These are phyloP conservation scores for Sicyos edulis DNA, from an alignment of 306 rosid genomes.

Conservation along the genomic window DNA sequence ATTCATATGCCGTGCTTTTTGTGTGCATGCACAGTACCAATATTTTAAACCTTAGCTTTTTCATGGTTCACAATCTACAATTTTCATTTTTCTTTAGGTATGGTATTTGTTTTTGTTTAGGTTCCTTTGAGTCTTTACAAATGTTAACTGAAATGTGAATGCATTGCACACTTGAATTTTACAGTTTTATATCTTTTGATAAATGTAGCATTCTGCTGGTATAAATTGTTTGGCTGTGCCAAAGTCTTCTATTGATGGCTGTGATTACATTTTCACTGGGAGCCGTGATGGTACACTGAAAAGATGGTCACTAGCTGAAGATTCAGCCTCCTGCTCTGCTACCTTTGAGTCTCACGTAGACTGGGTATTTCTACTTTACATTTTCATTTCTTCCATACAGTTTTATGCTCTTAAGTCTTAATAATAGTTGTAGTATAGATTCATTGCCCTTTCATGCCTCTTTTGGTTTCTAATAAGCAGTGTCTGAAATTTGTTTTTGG, in stretches of 20 bases:
- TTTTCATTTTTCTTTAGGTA: too few relatives aligned
- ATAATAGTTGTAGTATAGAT: not conserved
- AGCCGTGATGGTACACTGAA: conserved; percentile 97
- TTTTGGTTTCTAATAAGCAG: not conserved
- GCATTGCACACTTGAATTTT: not conserved
- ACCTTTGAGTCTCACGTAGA: conserved; percentile 99
- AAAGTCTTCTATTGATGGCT: conserved; percentile 48
- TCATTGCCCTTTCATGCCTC: not conserved
- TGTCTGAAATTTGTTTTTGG: not conserved
- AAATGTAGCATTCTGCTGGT: conserved; percentile 89
- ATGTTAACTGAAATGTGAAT: not conserved
- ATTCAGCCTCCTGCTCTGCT: conserved; percentile 71
- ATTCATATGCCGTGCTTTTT: not conserved
- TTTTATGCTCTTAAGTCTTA: conserved; percentile 1
- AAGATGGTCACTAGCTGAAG: conserved; percentile 71
- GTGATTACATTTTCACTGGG: conserved; percentile 79
- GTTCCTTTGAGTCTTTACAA: not conserved
- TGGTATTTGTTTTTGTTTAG: too few relatives aligned
- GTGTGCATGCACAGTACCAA: not conserved
- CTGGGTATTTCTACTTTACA: conserved; percentile 55
- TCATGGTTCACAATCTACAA: too few relatives aligned
- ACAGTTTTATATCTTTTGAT: conserved; percentile 27
- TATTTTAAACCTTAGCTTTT: too few relatives aligned
- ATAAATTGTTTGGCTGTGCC: conserved; percentile 74
- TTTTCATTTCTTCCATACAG: not conserved